A percentile compares a stretch with the other conserved stretches of the same genome.
These are phyloP conservation scores for Pyrenochaeta sp. DNA, from an alignment of 2,329 filamentous ascomycete species.

Conservation along the genomic window DNA sequence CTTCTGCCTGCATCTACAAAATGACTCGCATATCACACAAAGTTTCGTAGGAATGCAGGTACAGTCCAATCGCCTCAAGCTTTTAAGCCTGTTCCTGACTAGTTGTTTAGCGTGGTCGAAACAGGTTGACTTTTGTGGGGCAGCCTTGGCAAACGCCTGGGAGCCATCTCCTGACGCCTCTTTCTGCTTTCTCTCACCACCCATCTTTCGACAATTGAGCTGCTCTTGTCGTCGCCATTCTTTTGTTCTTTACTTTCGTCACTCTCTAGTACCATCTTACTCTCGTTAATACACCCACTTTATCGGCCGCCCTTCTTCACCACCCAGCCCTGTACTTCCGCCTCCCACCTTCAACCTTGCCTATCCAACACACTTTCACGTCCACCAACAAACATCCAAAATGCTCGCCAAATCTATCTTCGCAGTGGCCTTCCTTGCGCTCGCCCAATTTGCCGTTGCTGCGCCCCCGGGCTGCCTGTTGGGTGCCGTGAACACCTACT, in stretches of 20 bases:
- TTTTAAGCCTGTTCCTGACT: slow-evolving; percentile 28
- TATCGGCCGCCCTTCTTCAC: not conserved
- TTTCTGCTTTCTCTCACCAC: slow-evolving; percentile 11
- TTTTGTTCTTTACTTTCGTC: slow-evolving; percentile 18
- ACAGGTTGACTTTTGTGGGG: slow-evolving; percentile 9
- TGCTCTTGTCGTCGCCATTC: slow-evolving; percentile 20
- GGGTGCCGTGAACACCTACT: slow-evolving; percentile 40
- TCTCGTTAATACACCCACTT: slow-evolving; percentile 12
- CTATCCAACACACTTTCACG: not conserved
- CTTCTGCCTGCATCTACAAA: not conserved
- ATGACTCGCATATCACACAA: not conserved
- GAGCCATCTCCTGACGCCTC: slow-evolving; percentile 13
- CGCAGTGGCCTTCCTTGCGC: slow-evolving; percentile 34
- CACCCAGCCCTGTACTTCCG: not conserved
- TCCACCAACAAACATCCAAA: slow-evolving; percentile 13
- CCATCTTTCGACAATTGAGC: slow-evolving; percentile 2
- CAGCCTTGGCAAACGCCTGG: slow-evolving; percentile 7
- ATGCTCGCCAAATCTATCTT: slow-evolving; percentile 42
- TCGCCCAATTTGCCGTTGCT: slow-evolving; percentile 32
- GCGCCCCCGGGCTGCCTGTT: slow-evolving; percentile 40
- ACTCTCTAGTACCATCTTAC: slow-evolving; percentile 19
- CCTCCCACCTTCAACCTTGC: not conserved
- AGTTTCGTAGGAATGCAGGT: slow-evolving; percentile 10
- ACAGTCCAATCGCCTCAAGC: slow-evolving; percentile 19
- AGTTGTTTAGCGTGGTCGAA: slow-evolving; percentile 16